Base-by-base conservation (phyloP, 768 basidiomycete species). In the Amanita pseudoporphyria region DNA sequence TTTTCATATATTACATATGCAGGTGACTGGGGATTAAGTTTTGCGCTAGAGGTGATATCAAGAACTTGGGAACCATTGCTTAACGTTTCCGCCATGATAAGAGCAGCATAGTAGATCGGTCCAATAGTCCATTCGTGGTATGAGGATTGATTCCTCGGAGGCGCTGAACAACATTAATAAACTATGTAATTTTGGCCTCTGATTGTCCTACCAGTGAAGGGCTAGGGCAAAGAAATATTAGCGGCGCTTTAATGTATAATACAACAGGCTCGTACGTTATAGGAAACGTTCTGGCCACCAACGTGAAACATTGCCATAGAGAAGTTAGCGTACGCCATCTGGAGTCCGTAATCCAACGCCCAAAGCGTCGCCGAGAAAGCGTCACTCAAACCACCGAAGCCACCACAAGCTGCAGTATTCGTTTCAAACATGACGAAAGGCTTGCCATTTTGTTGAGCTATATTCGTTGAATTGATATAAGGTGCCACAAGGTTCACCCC, bases 1-100 rank as follows among this genome's bases (percentile, higher is more conserved):
- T 82, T 73, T 61, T 91, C 85, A 59, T 89, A 90, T 47, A 91
- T 76, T 5, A 76, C 84, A 59, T 88, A 84, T 6, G 75, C 71
- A 52, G 87, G 83, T 5, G 82, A 84, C 54, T 66, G 77, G 4
- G 13, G 12, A 24, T 18, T 32, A 12, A 71, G 66, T 56, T 68
- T 76, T n/a, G 64, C 71, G 39, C 57, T 58, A 55, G 76, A 78
- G 41, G 72, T 70, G 28, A 87, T 69, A 62, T 91, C 88, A 30
- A 85, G 64, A 26, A 91, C 71, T 52, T 77, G 84, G 1, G 84
- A 78, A 1, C 62, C 67, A 62, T 81, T 81, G 35, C 76, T 74
- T 28, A 90, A 70, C 3, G 74, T 71, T 62, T 91, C 88, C 1
- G 87, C 76, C 35, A 84, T 68, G 54, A 82, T 71, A 21, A 93